Base-by-base conservation (phyloP, 2,329 filamentous ascomycete species). In the Arthroderma sp. region DNA sequence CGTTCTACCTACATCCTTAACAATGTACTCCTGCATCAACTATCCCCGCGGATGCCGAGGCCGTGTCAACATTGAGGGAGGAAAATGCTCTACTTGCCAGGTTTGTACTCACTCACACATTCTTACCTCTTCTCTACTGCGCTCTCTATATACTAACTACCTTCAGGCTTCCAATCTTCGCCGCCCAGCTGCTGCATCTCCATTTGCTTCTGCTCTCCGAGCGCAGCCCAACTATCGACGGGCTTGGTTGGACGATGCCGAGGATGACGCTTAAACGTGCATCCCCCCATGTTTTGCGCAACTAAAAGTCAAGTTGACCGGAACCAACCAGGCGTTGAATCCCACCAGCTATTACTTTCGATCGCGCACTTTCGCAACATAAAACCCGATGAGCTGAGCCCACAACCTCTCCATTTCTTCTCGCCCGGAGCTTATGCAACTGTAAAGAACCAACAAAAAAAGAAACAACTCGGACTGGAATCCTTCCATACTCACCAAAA, bases 21-120 rank as follows among this genome's bases (percentile, higher is more conserved):
- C 37, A 44, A 70, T 70, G 67, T 69, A 62, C 58, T 70, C 67
- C 29, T 70, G 67, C 57, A 60, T 60, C 46, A 70, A 70, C 51
- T 67, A 69, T 46, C 64, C 66, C 45, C 65, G 67, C 42, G 67
- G 67, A 39, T 70, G 67, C 57, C 65, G 67, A 46, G 66, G 67
- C 49, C 66, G 67, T 47, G 64, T 61, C 48, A 68, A 69, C 51
- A 55, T 57, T 33, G 52, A 58, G 41, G 66, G 66, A 40, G 61
- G 57, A 31, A 68, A 66, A 53, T 70, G 67, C 53, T 49, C 58
- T 32, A 66, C 68, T 51, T 70, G 67, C 49, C 55, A 63, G 49
- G 67, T 70, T 63, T 49, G 66, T 64, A 29, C 28, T 32, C 28
- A 29, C 28, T 32, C 28, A 11, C 11, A 36, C 10, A 37, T 10